Evolutionary conservation across 225 moss, liverwort and hornwort genomes (phyloP), one percentile per base, ranked within the genome.

Genomic region (Pseudisothecium myosuroides): DNA sequence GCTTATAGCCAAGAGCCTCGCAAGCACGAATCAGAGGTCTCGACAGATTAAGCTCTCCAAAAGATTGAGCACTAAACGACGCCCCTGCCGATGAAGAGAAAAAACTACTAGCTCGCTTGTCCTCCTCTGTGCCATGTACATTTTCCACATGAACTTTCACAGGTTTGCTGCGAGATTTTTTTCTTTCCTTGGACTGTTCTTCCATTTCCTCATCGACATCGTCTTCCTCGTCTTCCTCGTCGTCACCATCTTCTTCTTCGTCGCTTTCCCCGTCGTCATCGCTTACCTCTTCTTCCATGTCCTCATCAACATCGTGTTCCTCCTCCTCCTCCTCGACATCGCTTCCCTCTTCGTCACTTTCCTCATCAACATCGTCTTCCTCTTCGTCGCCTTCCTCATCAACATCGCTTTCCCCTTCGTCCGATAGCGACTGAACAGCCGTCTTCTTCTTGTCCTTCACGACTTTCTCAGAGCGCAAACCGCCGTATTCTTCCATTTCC

Each of bases 21-120:
- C 98, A 99, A 67, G 98, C 97, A 62, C 97, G 97, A 76, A 96
- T 92, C 45, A 99, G 91, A 90, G 97, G 97, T 83, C 97, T 95
- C 88, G 98, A 99, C 84, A 96, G 90, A 86, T 99, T 97, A 6
- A 99, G 93, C 89, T 99, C 98, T 87, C 93, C 93, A 80, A 99
- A 99, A 66, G 97, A 95, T 34, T 89, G 94, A 68, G 98, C 97
- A 92, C 93, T 99, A 91, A 99, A 99, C 29, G 96, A 94, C 71
- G 97, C 95, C 59, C 97, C 97, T 90, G 95, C 96, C 29, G 98
- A 93, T 20, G 97, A 96, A 49, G 96, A 91, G 86, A 99, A 99
- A 86, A 95, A 99, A 69, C 79, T 93, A 86, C 83, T 93, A 27
- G 93, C 75, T 76, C 47, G 88, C 20, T 87, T 89, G 75, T 90